These are phyloP conservation scores for Taiwanofungus camphoratus DNA, from an alignment of 1,284 basidiomycete species.

Conservation along the genomic window DNA sequence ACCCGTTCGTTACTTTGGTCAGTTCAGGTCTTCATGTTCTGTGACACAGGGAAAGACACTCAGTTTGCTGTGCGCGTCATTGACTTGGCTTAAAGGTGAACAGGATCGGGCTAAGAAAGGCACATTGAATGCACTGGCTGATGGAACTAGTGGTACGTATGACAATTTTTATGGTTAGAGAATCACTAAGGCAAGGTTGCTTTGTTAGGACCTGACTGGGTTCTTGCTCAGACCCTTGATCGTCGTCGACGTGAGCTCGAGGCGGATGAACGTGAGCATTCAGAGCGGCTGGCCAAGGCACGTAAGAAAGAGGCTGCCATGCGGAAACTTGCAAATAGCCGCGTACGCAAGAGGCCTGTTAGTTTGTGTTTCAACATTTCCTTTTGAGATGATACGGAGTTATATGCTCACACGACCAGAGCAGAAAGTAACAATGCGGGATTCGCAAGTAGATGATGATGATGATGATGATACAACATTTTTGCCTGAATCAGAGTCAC, in stretches of 20 bases:
- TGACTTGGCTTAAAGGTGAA: constrained; percentile 78
- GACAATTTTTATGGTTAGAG: background rate
- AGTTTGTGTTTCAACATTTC: no score
- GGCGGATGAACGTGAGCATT: constrained; percentile 57
- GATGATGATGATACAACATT: constrained; percentile 39
- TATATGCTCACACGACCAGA: no score
- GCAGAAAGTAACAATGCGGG: background rate
- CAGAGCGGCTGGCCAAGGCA: constrained; percentile 53
- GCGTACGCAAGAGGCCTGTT: constrained; percentile 57
- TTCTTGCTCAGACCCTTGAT: constrained; percentile 70
- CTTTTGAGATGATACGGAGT: no score
- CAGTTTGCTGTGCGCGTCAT: constrained; percentile 73
- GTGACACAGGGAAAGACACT: constrained; percentile 73
- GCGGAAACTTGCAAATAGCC: constrained; percentile 23
- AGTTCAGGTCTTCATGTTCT: background rate
- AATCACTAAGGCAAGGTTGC: background rate
- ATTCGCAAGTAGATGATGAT: constrained; percentile 5
- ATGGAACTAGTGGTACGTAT: constrained; percentile 31
- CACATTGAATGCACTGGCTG: constrained; percentile 39
- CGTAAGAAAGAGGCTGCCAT: constrained; percentile 47
- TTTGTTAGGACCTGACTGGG: constrained; percentile 68
- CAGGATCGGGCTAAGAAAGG: constrained; percentile 61
- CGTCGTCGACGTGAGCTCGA: constrained; percentile 60
- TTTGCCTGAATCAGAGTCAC: constrained; percentile 44
- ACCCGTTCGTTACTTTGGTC: background rate